Percentiles rank a stretch among this genome's conserved stretches.
Evolutionary conservation across 1,139 yeast genomes (phyloP).

Genomic region (Groenewaldozyma sp.): DNA sequence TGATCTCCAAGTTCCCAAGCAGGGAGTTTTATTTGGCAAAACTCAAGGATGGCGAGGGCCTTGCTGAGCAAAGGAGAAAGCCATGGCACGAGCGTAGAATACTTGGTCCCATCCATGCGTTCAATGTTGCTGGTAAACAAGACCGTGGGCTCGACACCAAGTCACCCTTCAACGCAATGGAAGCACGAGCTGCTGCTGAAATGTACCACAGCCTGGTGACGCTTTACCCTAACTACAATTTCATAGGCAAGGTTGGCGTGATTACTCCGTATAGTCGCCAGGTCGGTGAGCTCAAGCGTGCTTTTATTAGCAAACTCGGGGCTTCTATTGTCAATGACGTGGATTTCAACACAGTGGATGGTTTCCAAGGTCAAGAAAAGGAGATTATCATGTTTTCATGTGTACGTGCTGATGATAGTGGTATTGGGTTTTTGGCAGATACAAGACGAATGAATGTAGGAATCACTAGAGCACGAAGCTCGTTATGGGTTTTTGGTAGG

Average conservation of each 20-base stretch:
- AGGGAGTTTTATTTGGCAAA: constrained; percentile 65
- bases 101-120: constrained; percentile 72
- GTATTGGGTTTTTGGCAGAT: constrained; percentile 86
- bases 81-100: constrained; percentile 58
- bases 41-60: constrained; percentile 66
- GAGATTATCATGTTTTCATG: constrained; percentile 90
- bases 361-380: constrained; percentile 97
- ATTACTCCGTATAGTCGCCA: constrained; percentile 96
- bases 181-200: constrained; percentile 65
- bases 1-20: constrained; percentile 80
- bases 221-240: constrained; percentile 38
- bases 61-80: constrained; percentile 49
- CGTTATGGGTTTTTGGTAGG: constrained; percentile 82
- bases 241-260: constrained; percentile 72
- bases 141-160: constrained; percentile 47
- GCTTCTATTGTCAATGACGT: constrained; percentile 51
- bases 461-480: constrained; percentile 82
- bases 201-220: constrained; percentile 40
- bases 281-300: constrained; percentile 46
- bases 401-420: constrained; percentile 69
- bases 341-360: constrained; percentile 93
- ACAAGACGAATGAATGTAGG: constrained; percentile 94
- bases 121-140: constrained; percentile 62
- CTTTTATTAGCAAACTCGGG: constrained; percentile 57
- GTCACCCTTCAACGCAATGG: constrained; percentile 62